These are phyloP conservation scores for Eudorina sp. DNA, from an alignment of 139 green algal species.

Conservation along the genomic window DNA sequence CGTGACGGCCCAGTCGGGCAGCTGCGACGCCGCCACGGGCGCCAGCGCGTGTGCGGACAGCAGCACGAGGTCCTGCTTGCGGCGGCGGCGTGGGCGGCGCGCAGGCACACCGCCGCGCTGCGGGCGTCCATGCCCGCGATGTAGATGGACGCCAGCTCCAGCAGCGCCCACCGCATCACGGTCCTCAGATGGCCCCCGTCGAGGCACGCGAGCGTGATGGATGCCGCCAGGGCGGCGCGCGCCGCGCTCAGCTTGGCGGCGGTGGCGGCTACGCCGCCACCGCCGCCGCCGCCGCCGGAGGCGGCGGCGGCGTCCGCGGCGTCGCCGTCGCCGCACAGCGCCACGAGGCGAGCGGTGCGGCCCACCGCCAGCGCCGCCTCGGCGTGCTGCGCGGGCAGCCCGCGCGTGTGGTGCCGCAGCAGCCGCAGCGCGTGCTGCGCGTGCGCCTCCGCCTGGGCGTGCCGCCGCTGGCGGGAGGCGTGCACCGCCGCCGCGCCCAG, in stretches of 20 bases:
- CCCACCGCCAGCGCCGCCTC: conserved; percentile 40
- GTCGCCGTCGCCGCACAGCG: conserved; percentile 25
- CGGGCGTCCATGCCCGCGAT: conserved; percentile 10
- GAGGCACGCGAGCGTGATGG: conserved; percentile 36
- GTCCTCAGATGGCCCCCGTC: conserved; percentile 48
- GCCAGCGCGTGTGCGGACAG: conserved; percentile 55
- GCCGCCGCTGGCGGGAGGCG: not conserved
- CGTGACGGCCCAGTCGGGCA: conserved; percentile 60
- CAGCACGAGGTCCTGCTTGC: conserved; percentile 46
- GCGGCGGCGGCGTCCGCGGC: not conserved
- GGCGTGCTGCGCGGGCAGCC: conserved; percentile 52
- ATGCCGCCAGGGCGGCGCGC: not conserved
- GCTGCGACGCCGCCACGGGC: conserved; percentile 40
- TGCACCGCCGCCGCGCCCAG: conserved; percentile 13
- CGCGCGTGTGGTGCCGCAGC: conserved; percentile 53
- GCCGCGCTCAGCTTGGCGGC: conserved; percentile 31
- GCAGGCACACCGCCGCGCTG: conserved; percentile 44
- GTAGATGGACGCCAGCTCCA: conserved; percentile 57
- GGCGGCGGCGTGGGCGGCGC: conserved; percentile 36
- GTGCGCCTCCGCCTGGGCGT: conserved; percentile 9
- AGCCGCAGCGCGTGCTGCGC: conserved; percentile 36
- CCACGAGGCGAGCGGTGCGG: conserved; percentile 34
- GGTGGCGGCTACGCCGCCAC: not conserved
- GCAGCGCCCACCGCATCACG: conserved; percentile 50
- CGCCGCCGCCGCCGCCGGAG: not conserved